Percentiles rank a stretch among this genome's conserved stretches.
These are phyloP conservation scores for Aspergillus caelatus DNA, from an alignment of 2,329 filamentous ascomycete genomes.

Conservation along the genomic window DNA sequence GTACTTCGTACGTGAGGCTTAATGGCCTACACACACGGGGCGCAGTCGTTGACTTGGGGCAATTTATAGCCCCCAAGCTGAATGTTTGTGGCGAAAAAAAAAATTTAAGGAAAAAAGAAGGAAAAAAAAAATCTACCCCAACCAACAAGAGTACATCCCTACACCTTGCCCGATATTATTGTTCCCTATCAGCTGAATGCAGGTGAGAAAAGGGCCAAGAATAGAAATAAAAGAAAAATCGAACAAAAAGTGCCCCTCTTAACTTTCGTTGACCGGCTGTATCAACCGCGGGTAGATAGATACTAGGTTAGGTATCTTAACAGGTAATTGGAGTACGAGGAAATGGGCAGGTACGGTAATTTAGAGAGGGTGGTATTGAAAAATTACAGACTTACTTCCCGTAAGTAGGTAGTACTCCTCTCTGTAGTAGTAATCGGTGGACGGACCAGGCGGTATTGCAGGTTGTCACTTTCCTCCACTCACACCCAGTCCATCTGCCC, in stretches of 20 bases:
- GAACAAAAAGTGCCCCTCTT: not conserved
- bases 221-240: not conserved
- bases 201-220: not conserved
- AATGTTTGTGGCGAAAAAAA: not conserved
- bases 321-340: not conserved
- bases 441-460: conserved; percentile 10
- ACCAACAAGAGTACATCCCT: not conserved
- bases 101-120: not conserved
- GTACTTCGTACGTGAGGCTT: not conserved
- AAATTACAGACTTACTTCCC: not conserved
- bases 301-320: not conserved
- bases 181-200: not conserved
- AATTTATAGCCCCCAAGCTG: conserved; percentile 2
- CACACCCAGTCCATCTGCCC: conserved; percentile 8
- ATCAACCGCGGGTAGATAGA: not conserved
- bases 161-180: not conserved
- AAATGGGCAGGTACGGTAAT: not conserved
- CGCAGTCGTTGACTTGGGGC: not conserved
- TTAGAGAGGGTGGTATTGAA: not conserved
- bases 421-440: not conserved
- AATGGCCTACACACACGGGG: not conserved
- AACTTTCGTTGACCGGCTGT: not conserved
- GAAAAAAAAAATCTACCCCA: not conserved
- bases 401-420: not conserved
- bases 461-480: conserved; percentile 6